Percentiles rank a stretch among this genome's conserved stretches.
Evolutionary conservation across 75 land plant species (phyloP).

Genomic region (Isoetes taiwanensis): DNA sequence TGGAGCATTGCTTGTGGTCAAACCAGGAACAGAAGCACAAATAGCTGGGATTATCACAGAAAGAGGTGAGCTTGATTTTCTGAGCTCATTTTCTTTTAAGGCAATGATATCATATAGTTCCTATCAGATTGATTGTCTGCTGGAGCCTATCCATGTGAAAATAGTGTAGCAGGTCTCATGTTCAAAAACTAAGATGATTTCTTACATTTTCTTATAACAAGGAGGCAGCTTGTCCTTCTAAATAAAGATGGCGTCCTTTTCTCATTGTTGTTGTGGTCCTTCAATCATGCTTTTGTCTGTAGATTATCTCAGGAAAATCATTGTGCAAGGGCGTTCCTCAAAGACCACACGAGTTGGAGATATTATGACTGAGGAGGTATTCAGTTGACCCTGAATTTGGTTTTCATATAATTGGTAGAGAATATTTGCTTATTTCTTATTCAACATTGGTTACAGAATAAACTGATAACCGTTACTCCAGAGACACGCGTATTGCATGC

Average conservation of each 20-base stretch:
- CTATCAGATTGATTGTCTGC: background rate
- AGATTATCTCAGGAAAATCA: slow-evolving; percentile 98
- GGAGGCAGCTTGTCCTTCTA: background rate
- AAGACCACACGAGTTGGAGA: slow-evolving; percentile 97
- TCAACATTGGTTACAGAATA: slow-evolving; percentile 68
- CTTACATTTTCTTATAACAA: too few relatives aligned
- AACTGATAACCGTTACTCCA: slow-evolving; percentile 89
- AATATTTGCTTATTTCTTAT: too few relatives aligned
- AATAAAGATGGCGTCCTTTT: background rate
- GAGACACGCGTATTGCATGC: slow-evolving; percentile 79
- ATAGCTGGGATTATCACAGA: slow-evolving; percentile 95
- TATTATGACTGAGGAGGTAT: slow-evolving; percentile 98
- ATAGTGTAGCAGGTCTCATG: background rate
- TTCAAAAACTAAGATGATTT: too few relatives aligned
- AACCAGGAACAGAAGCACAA: slow-evolving; percentile 52
- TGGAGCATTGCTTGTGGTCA: slow-evolving; percentile 94
- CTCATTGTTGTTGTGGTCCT: background rate
- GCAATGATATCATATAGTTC: background rate
- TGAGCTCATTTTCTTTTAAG: background rate
- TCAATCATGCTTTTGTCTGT: slow-evolving; percentile 12
- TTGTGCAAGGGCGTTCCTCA: slow-evolving; percentile 95
- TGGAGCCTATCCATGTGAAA: background rate
- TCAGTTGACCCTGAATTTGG: too few relatives aligned
- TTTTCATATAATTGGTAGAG: too few relatives aligned
- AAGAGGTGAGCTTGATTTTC: slow-evolving; percentile 48